Conservation (phyloP, 75 land plant genomes). For the Pinus tabuliformis region DNA sequence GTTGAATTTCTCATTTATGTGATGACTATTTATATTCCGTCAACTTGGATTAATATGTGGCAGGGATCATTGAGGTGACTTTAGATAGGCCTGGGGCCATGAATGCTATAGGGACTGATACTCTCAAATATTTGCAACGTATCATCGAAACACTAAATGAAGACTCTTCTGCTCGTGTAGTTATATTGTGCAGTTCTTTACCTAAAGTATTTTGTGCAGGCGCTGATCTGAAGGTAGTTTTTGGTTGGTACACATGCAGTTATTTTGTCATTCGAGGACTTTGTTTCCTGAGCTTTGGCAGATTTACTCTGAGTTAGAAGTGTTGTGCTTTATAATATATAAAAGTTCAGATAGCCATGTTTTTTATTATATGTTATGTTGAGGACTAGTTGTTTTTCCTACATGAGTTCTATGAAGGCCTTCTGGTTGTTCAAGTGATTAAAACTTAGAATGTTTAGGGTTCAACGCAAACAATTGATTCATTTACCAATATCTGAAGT, state of each 20-base stretch:
- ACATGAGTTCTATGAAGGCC: constrained; percentile 5
- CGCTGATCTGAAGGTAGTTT: constrained; percentile 92
- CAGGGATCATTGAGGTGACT: constrained; percentile 77
- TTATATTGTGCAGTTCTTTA: constrained; percentile 71
- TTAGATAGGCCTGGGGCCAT: constrained; percentile 76
- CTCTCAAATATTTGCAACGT: constrained; percentile 58
- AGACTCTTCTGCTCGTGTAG: constrained; percentile 60
- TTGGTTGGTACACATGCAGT: too few species aligned
- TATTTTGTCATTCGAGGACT: too few species aligned
- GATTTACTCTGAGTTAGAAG: background rate
- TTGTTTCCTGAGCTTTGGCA: background rate
- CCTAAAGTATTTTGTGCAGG: constrained; percentile 96
- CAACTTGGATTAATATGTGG: background rate
- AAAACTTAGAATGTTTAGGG: too few species aligned
- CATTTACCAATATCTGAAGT: too few species aligned
- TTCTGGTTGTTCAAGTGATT: background rate
- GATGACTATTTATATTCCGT: background rate
- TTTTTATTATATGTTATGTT: background rate
- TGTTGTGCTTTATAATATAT: background rate
- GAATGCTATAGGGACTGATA: constrained; percentile 83
- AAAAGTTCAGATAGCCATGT: background rate
- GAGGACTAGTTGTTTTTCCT: background rate
- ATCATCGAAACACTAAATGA: constrained; percentile 48
- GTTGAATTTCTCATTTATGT: background rate
- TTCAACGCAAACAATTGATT: too few species aligned